Percentiles rank a stretch among this genome's conserved stretches.
Evolutionary conservation across 345 rosid species (phyloP).

Genomic region (Laguncularia racemosa): DNA sequence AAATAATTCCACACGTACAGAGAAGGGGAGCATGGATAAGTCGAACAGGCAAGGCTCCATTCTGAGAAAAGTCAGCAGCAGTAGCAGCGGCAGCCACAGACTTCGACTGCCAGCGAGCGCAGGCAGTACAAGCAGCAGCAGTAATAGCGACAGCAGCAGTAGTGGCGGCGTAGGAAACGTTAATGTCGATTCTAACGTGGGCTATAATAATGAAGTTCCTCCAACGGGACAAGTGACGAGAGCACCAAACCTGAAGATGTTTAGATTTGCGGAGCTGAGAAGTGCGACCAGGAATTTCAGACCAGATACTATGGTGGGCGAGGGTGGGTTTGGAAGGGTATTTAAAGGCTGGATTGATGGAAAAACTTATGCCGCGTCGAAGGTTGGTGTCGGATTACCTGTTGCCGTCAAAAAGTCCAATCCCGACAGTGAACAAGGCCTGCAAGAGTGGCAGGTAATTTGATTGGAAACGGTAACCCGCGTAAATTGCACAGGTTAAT

Average conservation of each 20-base stretch:
- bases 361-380: constrained; percentile 49
- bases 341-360: constrained; percentile 84
- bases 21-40: too few species aligned
- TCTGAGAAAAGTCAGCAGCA: not conserved
- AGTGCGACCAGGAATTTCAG: constrained; percentile 70
- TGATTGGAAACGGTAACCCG: too few species aligned
- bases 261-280: constrained; percentile 43
- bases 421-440: constrained; percentile 64
- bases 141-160: too few species aligned
- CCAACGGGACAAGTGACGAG: constrained; percentile 7
- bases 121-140: not conserved
- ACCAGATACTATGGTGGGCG: constrained; percentile 67
- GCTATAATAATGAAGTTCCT: too few species aligned
- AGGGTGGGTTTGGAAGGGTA: constrained; percentile 89
- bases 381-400: constrained; percentile 54
- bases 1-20: too few species aligned
- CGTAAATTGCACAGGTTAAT: too few species aligned
- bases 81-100: not conserved
- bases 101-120: not conserved
- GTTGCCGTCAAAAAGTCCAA: constrained; percentile 86
- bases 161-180: too few species aligned
- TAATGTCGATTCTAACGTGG: too few species aligned
- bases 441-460: constrained; percentile 77
- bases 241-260: constrained; percentile 38
- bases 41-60: too few species aligned